A percentile compares a stretch with the other conserved stretches of the same genome.
These are phyloP conservation scores for Phytophthora pisi DNA, from an alignment of 352 stramenopile genomes.

Conservation along the genomic window DNA sequence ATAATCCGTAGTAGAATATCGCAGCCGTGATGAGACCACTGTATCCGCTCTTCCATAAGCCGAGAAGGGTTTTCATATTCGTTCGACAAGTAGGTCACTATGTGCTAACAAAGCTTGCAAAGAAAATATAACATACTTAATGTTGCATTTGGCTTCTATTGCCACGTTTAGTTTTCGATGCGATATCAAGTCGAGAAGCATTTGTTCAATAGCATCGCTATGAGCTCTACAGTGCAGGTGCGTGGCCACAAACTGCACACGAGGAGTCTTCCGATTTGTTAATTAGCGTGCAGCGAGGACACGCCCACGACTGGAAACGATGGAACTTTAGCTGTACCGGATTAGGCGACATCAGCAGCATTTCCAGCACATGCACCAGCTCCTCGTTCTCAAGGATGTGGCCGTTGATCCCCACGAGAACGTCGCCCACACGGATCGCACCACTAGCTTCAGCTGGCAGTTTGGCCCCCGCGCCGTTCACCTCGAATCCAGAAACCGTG, in stretches of 20 bases:
- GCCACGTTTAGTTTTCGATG: background rate
- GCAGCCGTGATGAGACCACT: too few relatives aligned
- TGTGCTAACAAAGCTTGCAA: too few relatives aligned
- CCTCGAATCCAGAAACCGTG: slow-evolving; percentile 65
- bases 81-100: too few relatives aligned
- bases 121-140: background rate
- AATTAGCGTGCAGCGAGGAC: slow-evolving; percentile 74
- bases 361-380: slow-evolving; percentile 67
- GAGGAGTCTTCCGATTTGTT: slow-evolving; percentile 45
- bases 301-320: slow-evolving; percentile 66
- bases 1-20: too few relatives aligned
- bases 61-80: too few relatives aligned
- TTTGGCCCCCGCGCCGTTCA: slow-evolving; percentile 65
- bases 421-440: slow-evolving; percentile 62
- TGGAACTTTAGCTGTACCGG: slow-evolving; percentile 73
- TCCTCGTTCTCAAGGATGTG: slow-evolving; percentile 48
- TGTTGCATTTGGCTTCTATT: background rate
- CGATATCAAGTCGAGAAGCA: background rate
- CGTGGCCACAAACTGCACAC: slow-evolving; percentile 65
- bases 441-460: slow-evolving; percentile 74
- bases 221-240: slow-evolving; percentile 9
- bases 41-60: too few relatives aligned
- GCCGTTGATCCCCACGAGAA: slow-evolving; percentile 68
- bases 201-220: background rate
- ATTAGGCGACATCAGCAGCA: slow-evolving; percentile 71